Base-by-base conservation (phyloP, 2,329 filamentous ascomycete genomes). In the Clarireedia hainanense region DNA sequence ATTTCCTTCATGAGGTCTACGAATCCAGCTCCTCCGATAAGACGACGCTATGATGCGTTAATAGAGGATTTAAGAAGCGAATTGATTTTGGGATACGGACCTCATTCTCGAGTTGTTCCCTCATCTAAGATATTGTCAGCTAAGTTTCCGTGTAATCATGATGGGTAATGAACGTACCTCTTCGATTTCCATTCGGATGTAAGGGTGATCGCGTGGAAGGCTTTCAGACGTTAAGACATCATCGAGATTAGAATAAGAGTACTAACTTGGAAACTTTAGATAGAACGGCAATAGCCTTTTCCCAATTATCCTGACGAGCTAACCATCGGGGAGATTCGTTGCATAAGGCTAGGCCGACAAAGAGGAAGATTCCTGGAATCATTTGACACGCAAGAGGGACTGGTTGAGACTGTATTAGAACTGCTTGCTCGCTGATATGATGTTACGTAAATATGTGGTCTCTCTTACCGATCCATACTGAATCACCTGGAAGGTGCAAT, bases 291-390 rank as follows among this genome's bases (percentile, higher is more conserved):
- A 76, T 78, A 1, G 85, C 81, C 42, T 79, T 74, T 58, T 88
- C 84, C 83, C 83, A 87, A 60, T 83, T 77, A 63, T 87, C 84
- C 63, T 81, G 76, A 61, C 82, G 80, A 24, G 84, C 85, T 24
- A 85, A 77, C 79, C 81, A 88, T 61, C 85, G 78, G 14, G 85
- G 84, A 6, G 81, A 85, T 60, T 79, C 77, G 10, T 75, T 75
- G 65, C 83, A 85, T 50, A 84, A 68, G 1, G 80, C 65, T 76
- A 89, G 86, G 61, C 81, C 80, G 15, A 73, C 34, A 30, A 85
- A 72, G 14, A 89, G 74, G 30, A 82, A 75, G 55, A 85, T 61
- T 1, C 84, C 84, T 0, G 85, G 85, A 3, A 88, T 72, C 52
- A 75, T 77, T 68, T 89, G 86, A 57, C 87, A 75, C 9, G 80